Percentiles rank a stretch among this genome's conserved stretches.
Evolutionary conservation across 73 alveolate genomes (phyloP).

Genomic region (Tetrahymena elliotti): DNA sequence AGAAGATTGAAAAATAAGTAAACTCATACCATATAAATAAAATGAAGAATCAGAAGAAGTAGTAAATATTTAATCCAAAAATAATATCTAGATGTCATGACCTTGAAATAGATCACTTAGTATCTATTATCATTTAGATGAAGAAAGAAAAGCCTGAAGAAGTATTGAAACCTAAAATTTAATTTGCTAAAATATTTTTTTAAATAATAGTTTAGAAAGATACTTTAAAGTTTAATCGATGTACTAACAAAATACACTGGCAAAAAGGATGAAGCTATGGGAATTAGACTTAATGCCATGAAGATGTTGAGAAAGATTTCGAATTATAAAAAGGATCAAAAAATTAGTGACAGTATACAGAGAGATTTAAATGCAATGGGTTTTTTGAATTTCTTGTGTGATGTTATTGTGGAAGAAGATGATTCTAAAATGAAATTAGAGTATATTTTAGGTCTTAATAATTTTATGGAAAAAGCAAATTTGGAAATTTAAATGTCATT

Average conservation of each 20-base stretch:
- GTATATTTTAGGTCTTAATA: conserved; percentile 23
- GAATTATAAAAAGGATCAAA: conserved; percentile 20
- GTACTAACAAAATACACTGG: background rate
- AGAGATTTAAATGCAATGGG: conserved; percentile 32
- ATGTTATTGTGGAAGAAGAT: conserved; percentile 14
- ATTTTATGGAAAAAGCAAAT: conserved; percentile 29
- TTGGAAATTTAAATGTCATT: conserved; percentile 24
- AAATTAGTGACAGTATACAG: conserved; percentile 13
- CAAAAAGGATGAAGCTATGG: background rate
- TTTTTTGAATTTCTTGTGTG: conserved; percentile 28
- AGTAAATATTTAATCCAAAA: background rate
- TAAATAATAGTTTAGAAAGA: background rate
- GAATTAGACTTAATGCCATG: conserved; percentile 14
- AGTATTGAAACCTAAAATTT: background rate
- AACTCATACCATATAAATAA: background rate
- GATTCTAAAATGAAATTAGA: conserved; percentile 20
- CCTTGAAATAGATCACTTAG: background rate
- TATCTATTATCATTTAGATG: background rate
- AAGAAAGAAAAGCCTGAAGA: background rate
- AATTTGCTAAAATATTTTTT: too few relatives aligned
- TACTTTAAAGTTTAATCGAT: background rate
- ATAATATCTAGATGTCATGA: background rate
- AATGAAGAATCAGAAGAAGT: background rate
- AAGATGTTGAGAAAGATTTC: conserved; percentile 36
- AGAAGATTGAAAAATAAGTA: background rate